Evolutionary conservation across 2,329 filamentous ascomycete species (phyloP).

Genomic region (Cercospora canescens): DNA sequence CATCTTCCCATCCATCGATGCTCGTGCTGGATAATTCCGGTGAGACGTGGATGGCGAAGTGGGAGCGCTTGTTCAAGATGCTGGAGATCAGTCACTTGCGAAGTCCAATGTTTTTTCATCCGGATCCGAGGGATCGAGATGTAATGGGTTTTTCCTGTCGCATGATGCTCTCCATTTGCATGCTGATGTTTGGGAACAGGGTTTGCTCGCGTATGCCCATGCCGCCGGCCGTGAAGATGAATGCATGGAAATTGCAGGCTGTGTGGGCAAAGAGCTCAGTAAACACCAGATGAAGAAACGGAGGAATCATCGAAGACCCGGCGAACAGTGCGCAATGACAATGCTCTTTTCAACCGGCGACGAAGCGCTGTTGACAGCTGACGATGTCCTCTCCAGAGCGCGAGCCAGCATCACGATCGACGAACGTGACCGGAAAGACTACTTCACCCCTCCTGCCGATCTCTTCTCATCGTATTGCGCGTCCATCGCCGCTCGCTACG

Average conservation of each 20-base stretch:
- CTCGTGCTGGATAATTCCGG: slow-evolving; percentile 68
- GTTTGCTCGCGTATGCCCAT: slow-evolving; percentile 68
- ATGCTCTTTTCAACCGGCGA: not conserved
- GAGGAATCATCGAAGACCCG: slow-evolving; percentile 25
- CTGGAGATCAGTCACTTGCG: slow-evolving; percentile 71
- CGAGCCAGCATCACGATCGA: slow-evolving; percentile 41
- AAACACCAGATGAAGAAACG: slow-evolving; percentile 75
- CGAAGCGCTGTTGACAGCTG: not conserved
- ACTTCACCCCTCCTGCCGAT: slow-evolving; percentile 43
- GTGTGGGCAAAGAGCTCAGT: slow-evolving; percentile 76
- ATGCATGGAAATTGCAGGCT: slow-evolving; percentile 68
- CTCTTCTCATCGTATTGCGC: slow-evolving; percentile 46
- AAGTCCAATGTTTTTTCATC: slow-evolving; percentile 81
- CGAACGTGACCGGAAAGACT: slow-evolving; percentile 50
- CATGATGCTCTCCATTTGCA: too few species aligned
- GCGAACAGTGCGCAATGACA: slow-evolving; percentile 19
- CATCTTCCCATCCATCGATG: slow-evolving; percentile 43
- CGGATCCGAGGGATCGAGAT: slow-evolving; percentile 74
- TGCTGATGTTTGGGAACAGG: not conserved
- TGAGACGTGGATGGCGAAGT: slow-evolving; percentile 66
- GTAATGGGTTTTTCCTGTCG: slow-evolving; percentile 28
- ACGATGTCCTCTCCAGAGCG: not conserved
- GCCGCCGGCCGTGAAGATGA: slow-evolving; percentile 61
- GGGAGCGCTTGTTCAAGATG: slow-evolving; percentile 68
- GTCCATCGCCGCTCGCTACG: slow-evolving; percentile 42